Evolutionary conservation across 495 filamentous ascomycete species (phyloP), one percentile per base, ranked within the genome.

Genomic region (Aspergillus incahuasiensis): DNA sequence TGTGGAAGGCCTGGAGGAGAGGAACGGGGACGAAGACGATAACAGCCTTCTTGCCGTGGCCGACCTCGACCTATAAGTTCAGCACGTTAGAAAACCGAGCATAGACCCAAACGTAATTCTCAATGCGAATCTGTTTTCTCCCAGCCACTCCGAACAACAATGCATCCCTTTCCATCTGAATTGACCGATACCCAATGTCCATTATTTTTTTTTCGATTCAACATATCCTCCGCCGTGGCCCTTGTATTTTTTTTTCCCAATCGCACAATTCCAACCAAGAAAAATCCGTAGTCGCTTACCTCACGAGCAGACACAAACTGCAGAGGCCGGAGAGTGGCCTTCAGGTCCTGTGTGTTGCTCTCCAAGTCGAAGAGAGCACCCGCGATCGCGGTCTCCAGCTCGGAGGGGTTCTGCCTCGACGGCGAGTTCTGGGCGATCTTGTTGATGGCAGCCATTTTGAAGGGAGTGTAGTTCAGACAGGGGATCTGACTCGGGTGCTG

Each of bases 21-120:
- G 94, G 94, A 71, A 98, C 95, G 70, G 94, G 94, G 83, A 98
- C 92, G 86, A 98, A 98, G 86, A 98, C 90, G 80, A 97, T 90
- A 79, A 98, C 97, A 65, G 94, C 94, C 84, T 98, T 98, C 85
- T 95, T 96, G 86, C 94, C 94, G 81, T 96, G 91, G 80, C 92
- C 92, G 77, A 97, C 94, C 82, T 98, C 94, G 79, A 98, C 89
- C 94, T 96, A 78, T 71, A 69, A 47, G n/a, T 28, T 45, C 25
- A 62, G 63, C 60, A 68, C 62, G 60, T 53, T 52, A 58, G 28
- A 46, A n/a, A 40, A 15, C 30, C 16, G 24, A 28, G 2, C 28
- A 20, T 44, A 24, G 1, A 22, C n/a, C 18, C 5, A 18, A 47
- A 19, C 46, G 45, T 30, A 18, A 20, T 28, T 28, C 8, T 28